Percentiles rank a stretch among this genome's conserved stretches.
phyloP scores from a whole-genome alignment of 1,284 basidiomycete species.

The Coriolopsis trogii region DNA sequence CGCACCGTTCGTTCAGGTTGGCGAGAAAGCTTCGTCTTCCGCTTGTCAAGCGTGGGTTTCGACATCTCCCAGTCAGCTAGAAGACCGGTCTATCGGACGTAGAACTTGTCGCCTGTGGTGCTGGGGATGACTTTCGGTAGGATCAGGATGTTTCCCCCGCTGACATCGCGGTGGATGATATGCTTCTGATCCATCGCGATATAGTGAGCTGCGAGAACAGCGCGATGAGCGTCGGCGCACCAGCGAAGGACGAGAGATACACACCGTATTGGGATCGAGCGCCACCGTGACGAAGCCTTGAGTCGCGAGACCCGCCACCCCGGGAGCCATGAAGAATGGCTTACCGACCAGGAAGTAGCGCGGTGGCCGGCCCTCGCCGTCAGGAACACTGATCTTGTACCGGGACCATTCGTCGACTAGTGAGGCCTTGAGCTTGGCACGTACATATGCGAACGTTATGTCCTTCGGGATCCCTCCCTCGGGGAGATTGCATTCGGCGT shows the following conservation, averaged over 20 bases:
- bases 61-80: conserved; percentile 8
- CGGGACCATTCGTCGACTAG: not conserved
- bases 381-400: not conserved
- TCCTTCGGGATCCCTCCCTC: not conserved
- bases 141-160: conserved; percentile 9
- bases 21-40: not conserved
- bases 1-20: not conserved
- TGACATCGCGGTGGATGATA: conserved; percentile 8
- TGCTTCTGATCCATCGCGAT: not conserved
- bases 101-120: not conserved
- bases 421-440: not conserved
- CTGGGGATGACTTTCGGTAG: not conserved
- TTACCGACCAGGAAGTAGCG: conserved; percentile 4
- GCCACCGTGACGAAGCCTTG: conserved; percentile 1
- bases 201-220: conserved; percentile 2
- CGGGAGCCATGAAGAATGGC: not conserved
- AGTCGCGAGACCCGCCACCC: conserved; percentile 2
- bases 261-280: not conserved
- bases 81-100: not conserved
- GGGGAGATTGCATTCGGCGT: too few species aligned
- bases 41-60: not conserved
- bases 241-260: conserved; percentile 5
- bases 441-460: not conserved
- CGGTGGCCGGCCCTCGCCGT: not conserved
- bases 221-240: not conserved